Conservation (phyloP, 2,329 filamentous ascomycete genomes). For the Thielaviopsis cerberus region DNA sequence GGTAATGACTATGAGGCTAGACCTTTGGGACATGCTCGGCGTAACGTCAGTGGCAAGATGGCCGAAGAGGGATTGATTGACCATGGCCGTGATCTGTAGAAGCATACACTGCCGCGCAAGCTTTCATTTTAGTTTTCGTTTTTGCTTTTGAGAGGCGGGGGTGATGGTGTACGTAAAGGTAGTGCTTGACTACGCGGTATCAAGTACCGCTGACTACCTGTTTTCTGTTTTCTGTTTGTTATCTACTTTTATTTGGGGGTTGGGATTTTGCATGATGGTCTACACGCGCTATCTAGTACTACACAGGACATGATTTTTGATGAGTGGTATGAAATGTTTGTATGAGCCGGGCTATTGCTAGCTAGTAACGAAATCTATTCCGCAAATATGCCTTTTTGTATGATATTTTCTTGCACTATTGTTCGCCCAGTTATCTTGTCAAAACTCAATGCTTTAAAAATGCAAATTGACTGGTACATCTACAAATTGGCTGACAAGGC, state of each 20-base stretch:
- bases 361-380: too few relatives aligned
- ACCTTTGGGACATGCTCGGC: slow-evolving; percentile 22
- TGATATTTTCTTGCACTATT: too few relatives aligned
- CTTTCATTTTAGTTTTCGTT: neutral
- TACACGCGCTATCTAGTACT: neutral
- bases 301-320: neutral
- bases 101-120: neutral
- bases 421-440: too few relatives aligned
- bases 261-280: neutral
- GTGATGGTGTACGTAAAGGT: neutral
- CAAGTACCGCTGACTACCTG: too few relatives aligned
- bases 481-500: neutral
- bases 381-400: too few relatives aligned
- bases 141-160: neutral
- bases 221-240: too few relatives aligned
- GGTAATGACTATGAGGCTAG: slow-evolving; percentile 34
- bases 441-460: neutral
- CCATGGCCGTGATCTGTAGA: neutral
- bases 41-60: slow-evolving; percentile 55
- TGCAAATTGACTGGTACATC: neutral
- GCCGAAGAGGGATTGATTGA: slow-evolving; percentile 45
- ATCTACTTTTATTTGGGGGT: neutral
- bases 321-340: neutral
- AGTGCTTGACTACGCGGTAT: too few relatives aligned
- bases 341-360: too few relatives aligned